Conservation (phyloP, 148 eudicot species). For the Oxyria digyna region DNA sequence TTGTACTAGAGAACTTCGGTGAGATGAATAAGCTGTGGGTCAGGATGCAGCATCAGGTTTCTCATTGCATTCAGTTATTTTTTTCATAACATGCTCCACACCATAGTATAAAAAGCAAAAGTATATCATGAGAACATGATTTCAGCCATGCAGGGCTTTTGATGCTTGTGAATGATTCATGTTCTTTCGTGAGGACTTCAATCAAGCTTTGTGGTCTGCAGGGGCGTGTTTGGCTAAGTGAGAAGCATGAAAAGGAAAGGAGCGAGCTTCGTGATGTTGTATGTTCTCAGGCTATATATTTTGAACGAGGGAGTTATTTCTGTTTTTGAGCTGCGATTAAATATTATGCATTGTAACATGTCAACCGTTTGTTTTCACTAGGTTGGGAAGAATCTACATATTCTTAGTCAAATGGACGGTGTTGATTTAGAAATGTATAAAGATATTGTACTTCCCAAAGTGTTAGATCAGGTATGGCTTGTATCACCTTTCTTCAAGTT, state of each 20-base stretch:
- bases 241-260: slow-evolving; percentile 85
- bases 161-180: slow-evolving; percentile 87
- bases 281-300: slow-evolving; percentile 26
- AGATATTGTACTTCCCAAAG: slow-evolving; percentile 84
- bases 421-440: slow-evolving; percentile 85
- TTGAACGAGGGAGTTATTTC: slow-evolving; percentile 10
- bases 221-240: slow-evolving; percentile 74
- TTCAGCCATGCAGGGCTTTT: slow-evolving; percentile 97
- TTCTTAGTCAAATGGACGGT: slow-evolving; percentile 98
- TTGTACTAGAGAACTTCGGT: slow-evolving; percentile 86
- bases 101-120: slow-evolving; percentile 50
- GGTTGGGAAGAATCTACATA: slow-evolving; percentile 98
- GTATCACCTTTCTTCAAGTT: slow-evolving; percentile 1
- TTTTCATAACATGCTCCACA: slow-evolving; percentile 36
- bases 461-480: slow-evolving; percentile 73
- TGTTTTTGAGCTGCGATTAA: slow-evolving; percentile 12
- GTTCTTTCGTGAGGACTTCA: slow-evolving; percentile 90
- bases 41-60: slow-evolving; percentile 90
- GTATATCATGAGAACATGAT: slow-evolving; percentile 73
- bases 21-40: slow-evolving; percentile 99
- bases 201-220: slow-evolving; percentile 99
- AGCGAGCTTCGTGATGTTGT: slow-evolving; percentile 97
- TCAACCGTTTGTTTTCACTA: slow-evolving; percentile 13
- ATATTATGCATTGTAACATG: neutral
- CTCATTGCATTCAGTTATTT: slow-evolving; percentile 17